Evolutionary conservation across 1,139 yeast genomes (phyloP).

Genomic region (Debaryomyces fabryi): DNA sequence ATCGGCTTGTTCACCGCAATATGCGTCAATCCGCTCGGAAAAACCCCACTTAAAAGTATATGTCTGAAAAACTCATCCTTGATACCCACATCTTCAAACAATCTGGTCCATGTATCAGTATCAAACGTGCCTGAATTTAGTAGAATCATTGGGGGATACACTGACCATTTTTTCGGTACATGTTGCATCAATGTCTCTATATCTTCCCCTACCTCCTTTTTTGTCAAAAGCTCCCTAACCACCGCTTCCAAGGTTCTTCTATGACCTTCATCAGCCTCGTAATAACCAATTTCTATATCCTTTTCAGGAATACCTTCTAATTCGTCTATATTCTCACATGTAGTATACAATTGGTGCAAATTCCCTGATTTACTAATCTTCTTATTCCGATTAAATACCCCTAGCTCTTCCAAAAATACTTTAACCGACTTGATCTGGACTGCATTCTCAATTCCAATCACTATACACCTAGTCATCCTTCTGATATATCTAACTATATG

Average conservation of each 20-base stretch:
- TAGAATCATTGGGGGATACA: conserved; percentile 70
- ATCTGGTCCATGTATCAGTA: conserved; percentile 32
- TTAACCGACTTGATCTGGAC: conserved; percentile 29
- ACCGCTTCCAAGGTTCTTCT: not conserved
- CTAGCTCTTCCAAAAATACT: conserved; percentile 23
- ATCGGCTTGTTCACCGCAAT: conserved; percentile 76
- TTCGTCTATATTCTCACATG: not conserved
- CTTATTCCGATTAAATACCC: conserved; percentile 23
- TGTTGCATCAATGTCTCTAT: conserved; percentile 1
- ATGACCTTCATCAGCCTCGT: not conserved
- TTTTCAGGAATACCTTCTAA: not conserved
- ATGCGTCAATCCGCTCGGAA: conserved; percentile 45
- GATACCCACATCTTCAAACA: conserved; percentile 14
- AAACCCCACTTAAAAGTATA: conserved; percentile 21
- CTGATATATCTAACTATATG: not conserved
- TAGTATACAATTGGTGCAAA: conserved; percentile 16
- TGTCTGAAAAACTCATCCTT: conserved; percentile 25
- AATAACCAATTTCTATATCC: not conserved
- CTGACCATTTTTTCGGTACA: conserved; percentile 57
- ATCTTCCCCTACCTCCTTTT: not conserved
- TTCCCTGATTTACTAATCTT: conserved; percentile 25
- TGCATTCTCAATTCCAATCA: conserved; percentile 16
- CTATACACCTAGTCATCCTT: conserved; percentile 8
- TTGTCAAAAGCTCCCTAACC: not conserved
- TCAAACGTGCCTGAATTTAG: conserved; percentile 51